Percentiles rank a stretch among this genome's conserved stretches.
Conservation (phyloP, 176 grass and related monocot species). For the Raddia distichophylla region DNA sequence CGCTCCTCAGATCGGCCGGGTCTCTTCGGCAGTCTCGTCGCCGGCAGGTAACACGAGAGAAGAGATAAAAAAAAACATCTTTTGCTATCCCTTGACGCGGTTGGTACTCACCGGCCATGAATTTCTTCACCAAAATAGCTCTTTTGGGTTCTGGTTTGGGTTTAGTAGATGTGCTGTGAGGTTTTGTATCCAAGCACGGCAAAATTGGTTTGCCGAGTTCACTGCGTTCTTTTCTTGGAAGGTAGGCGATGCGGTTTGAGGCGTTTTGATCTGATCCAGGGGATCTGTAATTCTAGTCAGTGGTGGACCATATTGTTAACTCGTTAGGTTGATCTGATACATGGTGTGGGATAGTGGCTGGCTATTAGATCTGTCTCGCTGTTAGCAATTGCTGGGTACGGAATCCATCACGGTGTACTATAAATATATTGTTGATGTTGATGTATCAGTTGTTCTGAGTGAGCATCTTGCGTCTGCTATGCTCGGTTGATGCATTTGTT, state of each 20-base stretch:
- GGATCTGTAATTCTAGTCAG: background rate
- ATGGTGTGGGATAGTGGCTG: background rate
- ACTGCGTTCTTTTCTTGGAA: background rate
- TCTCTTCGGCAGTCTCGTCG: constrained; percentile 5
- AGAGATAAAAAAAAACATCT: background rate
- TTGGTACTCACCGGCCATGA: background rate
- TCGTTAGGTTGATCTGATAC: constrained; percentile 27
- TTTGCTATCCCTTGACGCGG: constrained; percentile 2
- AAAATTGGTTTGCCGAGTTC: background rate
- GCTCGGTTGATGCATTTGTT: constrained; percentile 3
- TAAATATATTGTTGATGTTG: background rate
- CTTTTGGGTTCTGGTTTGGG: background rate
- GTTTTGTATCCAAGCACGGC: constrained; percentile 16
- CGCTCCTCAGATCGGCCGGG: background rate
- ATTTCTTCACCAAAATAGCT: background rate
- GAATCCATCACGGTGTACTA: background rate
- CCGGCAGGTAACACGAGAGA: background rate
- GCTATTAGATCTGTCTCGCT: constrained; percentile 17
- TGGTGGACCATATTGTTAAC: background rate
- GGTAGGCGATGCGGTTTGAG: background rate
- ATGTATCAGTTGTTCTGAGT: background rate
- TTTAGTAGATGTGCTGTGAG: background rate
- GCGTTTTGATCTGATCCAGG: constrained; percentile 11
- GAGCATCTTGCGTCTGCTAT: background rate
- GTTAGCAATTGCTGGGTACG: background rate